phyloP scores from a whole-genome alignment of 2,329 filamentous ascomycete genomes.

The Lithohypha guttulata region DNA sequence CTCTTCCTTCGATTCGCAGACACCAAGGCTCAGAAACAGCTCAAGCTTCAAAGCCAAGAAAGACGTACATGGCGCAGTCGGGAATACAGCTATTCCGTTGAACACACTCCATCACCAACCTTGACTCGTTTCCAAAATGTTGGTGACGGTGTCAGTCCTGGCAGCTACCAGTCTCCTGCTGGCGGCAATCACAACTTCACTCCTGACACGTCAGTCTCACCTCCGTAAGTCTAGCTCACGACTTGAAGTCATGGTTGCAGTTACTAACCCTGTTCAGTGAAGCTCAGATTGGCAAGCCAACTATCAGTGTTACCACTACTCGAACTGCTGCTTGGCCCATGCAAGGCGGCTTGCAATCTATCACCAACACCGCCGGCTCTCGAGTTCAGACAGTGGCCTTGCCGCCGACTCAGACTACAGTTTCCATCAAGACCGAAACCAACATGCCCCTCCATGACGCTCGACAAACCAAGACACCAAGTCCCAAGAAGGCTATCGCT shows the following conservation, averaged over 20 bases:
- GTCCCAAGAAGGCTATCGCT: constrained; percentile 32
- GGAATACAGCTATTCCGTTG: constrained; percentile 63
- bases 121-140: constrained; percentile 32
- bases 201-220: constrained; percentile 38
- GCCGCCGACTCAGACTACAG: constrained; percentile 17
- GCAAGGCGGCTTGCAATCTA: constrained; percentile 27
- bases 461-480: constrained; percentile 29
- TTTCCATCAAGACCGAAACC: constrained; percentile 28
- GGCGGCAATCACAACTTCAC: constrained; percentile 35
- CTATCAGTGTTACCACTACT: constrained; percentile 21
- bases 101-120: constrained; percentile 37
- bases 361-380: constrained; percentile 30
- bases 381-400: constrained; percentile 17
- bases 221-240: constrained; percentile 30
- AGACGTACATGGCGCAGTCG: constrained; percentile 91
- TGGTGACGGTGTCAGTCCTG: constrained; percentile 31
- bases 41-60: constrained; percentile 92
- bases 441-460: constrained; percentile 23
- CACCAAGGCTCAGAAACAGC: constrained; percentile 88
- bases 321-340: constrained; percentile 29
- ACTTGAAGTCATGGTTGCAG: neutral
- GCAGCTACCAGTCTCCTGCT: constrained; percentile 34
- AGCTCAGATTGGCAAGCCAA: constrained; percentile 26
- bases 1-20: constrained; percentile 95
- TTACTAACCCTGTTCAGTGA: constrained; percentile 27